These are phyloP conservation scores for Neostapfia colusana DNA, from an alignment of 176 grass and related monocot species.

Conservation along the genomic window DNA sequence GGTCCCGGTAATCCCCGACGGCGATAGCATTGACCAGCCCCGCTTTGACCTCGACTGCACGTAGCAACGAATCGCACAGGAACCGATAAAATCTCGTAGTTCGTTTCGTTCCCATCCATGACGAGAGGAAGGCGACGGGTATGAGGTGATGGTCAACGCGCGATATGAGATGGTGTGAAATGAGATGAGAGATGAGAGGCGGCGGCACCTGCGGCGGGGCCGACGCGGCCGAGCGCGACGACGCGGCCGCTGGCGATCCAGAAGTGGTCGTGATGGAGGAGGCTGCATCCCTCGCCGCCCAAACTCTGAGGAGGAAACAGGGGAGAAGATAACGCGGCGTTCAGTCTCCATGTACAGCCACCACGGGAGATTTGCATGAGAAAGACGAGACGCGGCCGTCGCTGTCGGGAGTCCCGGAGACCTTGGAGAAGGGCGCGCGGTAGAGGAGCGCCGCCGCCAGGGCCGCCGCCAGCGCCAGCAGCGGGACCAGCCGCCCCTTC, in stretches of 20 bases:
- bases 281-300: constrained; percentile 61
- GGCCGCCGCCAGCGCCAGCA: constrained; percentile 60
- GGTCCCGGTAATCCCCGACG: constrained; percentile 53
- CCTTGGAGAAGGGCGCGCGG: constrained; percentile 51
- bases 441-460: constrained; percentile 61
- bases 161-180: neutral
- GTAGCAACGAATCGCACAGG: neutral
- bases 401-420: constrained; percentile 15
- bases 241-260: constrained; percentile 82
- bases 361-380: neutral
- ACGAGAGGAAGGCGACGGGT: no score
- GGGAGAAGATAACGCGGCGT: no score
- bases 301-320: constrained; percentile 41
- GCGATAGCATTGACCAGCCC: constrained; percentile 66
- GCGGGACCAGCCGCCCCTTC: constrained; percentile 49
- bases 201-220: constrained; percentile 62
- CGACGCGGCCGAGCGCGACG: constrained; percentile 73
- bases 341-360: neutral
- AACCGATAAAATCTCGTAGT: neutral
- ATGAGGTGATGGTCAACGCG: no score
- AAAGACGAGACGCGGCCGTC: neutral
- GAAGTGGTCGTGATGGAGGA: constrained; percentile 73
- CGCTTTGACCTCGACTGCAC: constrained; percentile 84
- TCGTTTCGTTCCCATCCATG: neutral
- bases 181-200: neutral